Base-by-base conservation (phyloP, 805 yeast genomes). In the Wickerhamomyces rabaulensis region DNA sequence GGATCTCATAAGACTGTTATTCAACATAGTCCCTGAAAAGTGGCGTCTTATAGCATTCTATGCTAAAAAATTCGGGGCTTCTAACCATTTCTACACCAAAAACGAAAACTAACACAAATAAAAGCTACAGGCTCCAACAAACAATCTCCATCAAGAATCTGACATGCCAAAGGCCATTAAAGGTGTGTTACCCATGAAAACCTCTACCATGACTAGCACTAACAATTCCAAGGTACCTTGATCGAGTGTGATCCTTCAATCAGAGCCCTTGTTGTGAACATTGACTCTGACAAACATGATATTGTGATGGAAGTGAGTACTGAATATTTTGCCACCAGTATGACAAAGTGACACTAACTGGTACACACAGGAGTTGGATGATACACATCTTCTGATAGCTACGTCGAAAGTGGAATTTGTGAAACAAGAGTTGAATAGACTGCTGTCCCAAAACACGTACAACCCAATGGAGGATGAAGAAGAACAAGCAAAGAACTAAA, bases 201-300 rank as follows among this genome's bases (percentile, higher is more conserved):
- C 3, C 10, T 25, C 19, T 10, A 13, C 4, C n/a, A 25, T n/a
- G 16, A 17, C 21, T 15, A 15, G 19, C 19, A 54, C 57, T 61
- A 71, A 26, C 31, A 7, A 26, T 26, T 59, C 60, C 31, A 53
- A 62, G 66, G 66, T 6, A 70, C 76, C 3, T 56, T 79, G 40
- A 65, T 79, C 16, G 74, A 76, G 52, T 79, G 97, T 63, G 99
- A 92, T 63, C 98, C 99, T 2, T 88, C 97, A 1, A 90, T 92
- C 52, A 77, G 82, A 52, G 96, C 98, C 0, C 71, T 92, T 42
- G 87, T 92, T 2, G 67, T 92, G 20, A 85, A 82, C 61, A 85
- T 92, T 39, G 98, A 94, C 64, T 69, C 88, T 0, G 78, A 80
- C 23, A 68, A 74, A 33, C 84, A 87, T 48, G 95, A 90, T 54